These are phyloP conservation scores for Myxozyma geophila DNA, from an alignment of 805 yeast genomes.

Conservation along the genomic window DNA sequence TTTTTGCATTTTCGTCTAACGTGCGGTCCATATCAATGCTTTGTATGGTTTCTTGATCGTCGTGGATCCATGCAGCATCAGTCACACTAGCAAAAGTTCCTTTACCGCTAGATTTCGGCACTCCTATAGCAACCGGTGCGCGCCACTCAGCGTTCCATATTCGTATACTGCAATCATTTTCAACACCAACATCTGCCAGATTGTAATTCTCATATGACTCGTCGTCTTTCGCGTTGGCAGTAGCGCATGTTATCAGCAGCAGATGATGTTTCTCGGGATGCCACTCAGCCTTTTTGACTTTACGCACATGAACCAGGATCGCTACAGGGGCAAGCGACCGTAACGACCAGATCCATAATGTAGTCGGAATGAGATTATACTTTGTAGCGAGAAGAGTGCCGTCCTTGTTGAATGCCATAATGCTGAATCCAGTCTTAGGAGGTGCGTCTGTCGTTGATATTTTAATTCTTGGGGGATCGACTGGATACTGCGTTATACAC, in stretches of 20 bases:
- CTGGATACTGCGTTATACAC: constrained; percentile 18
- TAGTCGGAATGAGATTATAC: constrained; percentile 28
- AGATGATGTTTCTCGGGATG: constrained; percentile 27
- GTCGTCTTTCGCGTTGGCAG: constrained; percentile 13
- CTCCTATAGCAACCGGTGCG: constrained; percentile 18
- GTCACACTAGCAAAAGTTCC: constrained; percentile 14
- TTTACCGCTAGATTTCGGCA: constrained; percentile 15
- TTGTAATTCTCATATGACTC: constrained; percentile 25
- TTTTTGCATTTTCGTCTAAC: constrained; percentile 7
- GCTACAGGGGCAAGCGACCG: constrained; percentile 24
- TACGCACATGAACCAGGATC: constrained; percentile 29
- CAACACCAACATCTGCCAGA: constrained; percentile 18
- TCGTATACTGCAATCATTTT: constrained; percentile 23
- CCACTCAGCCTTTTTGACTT: constrained; percentile 27
- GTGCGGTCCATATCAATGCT: constrained; percentile 2
- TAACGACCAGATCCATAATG: constrained; percentile 36
- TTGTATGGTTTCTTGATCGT: neutral
- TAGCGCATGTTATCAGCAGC: constrained; percentile 21
- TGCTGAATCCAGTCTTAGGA: constrained; percentile 28
- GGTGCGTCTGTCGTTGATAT: constrained; percentile 22
- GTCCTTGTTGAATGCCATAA: constrained; percentile 26
- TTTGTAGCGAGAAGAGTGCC: constrained; percentile 33
- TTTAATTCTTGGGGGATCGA: constrained; percentile 21
- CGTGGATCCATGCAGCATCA: constrained; percentile 23
- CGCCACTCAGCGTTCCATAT: constrained; percentile 34